phyloP scores from a whole-genome alignment of 257 asterid genomes.

The Solanum rostratum region DNA sequence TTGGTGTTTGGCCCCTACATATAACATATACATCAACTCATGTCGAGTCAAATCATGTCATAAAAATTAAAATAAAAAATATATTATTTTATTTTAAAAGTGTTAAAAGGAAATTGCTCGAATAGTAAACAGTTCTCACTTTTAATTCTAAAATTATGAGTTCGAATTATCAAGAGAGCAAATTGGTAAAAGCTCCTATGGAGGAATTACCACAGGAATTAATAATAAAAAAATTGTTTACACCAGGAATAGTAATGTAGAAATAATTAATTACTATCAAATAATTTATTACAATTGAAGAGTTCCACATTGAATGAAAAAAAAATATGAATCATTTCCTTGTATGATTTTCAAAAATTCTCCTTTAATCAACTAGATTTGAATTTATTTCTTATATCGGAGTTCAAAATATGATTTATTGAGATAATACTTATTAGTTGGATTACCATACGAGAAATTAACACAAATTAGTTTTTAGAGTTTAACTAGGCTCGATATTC shows the following conservation, averaged over 20 bases:
- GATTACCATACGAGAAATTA: not conserved
- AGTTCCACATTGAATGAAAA: not conserved
- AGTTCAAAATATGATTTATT: too few species aligned
- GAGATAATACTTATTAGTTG: not conserved
- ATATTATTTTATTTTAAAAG: too few species aligned
- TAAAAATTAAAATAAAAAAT: rapidly evolving
- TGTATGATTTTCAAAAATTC: not conserved
- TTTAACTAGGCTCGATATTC: not conserved
- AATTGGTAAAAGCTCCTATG: rapidly evolving
- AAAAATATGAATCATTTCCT: not conserved
- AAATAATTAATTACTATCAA: not conserved
- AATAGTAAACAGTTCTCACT: too few species aligned
- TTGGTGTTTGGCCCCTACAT: not conserved
- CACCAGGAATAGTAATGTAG: not conserved
- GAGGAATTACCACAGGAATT: not conserved
- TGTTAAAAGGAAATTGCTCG: too few species aligned
- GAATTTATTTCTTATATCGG: not conserved
- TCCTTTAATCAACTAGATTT: not conserved
- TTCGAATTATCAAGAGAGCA: not conserved
- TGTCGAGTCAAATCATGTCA: not conserved
- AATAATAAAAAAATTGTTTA: not conserved
- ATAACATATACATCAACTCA: not conserved
- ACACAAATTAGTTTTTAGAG: not conserved
- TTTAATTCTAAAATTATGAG: too few species aligned
- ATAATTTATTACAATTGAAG: not conserved